Conservation (phyloP, 2,329 filamentous ascomycete genomes). For the Colletotrichum caudatum region DNA sequence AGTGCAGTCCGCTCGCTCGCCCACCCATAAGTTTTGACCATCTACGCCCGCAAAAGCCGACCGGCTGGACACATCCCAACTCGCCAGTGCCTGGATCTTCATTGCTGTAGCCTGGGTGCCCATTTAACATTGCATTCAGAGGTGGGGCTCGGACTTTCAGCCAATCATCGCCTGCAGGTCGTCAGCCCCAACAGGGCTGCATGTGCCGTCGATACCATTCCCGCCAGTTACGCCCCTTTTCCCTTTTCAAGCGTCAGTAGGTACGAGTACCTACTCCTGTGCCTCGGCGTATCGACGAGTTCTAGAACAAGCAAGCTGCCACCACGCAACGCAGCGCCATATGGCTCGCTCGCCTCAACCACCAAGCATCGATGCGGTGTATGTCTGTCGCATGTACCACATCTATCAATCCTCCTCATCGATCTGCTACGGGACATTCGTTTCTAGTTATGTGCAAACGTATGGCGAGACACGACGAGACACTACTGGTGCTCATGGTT, state of each 20-base stretch:
- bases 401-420: background rate
- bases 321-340: background rate
- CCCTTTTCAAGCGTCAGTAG: background rate
- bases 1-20: background rate
- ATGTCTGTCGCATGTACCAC: background rate
- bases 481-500: background rate
- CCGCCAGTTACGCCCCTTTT: background rate
- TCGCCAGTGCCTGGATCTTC: conserved; percentile 4
- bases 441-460: background rate
- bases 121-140: background rate
- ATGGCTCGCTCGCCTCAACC: background rate
- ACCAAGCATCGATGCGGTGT: background rate
- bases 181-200: conserved; percentile 35
- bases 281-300: background rate
- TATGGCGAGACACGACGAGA: background rate
- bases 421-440: background rate
- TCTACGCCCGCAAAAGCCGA: conserved; percentile 9
- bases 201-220: conserved; percentile 10
- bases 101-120: background rate
- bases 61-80: conserved; percentile 2
- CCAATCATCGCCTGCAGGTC: conserved; percentile 11
- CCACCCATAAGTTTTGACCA: background rate
- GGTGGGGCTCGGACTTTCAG: conserved; percentile 17
- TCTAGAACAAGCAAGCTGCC: background rate
- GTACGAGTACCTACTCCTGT: background rate